Conservation (phyloP, 1,284 basidiomycete species). For the Coniferiporia sulphurascens region DNA sequence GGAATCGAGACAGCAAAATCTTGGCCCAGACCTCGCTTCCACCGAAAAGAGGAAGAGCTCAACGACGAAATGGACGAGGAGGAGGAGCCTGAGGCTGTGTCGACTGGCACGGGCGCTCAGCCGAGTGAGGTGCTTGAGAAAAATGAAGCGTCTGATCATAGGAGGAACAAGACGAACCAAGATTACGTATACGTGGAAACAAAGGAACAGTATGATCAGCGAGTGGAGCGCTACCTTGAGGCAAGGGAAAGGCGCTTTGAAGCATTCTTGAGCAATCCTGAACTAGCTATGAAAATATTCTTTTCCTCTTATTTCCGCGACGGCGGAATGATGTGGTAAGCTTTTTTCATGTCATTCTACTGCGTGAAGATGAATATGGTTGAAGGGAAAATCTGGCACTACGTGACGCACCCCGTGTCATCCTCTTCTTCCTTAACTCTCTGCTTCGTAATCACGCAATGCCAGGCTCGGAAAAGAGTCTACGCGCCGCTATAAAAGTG, state of each 20-base stretch:
- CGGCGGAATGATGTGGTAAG: conserved; percentile 59
- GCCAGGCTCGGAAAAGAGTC: conserved; percentile 39
- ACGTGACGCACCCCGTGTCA: conserved; percentile 45
- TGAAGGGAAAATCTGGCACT: conserved; percentile 25
- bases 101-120: conserved; percentile 14
- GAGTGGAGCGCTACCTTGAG: conserved; percentile 25
- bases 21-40: neutral
- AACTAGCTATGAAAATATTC: conserved; percentile 47
- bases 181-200: neutral
- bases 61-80: conserved; percentile 29
- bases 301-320: conserved; percentile 60
- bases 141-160: conserved; percentile 18
- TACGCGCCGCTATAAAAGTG: conserved; percentile 45
- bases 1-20: conserved; percentile 33
- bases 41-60: conserved; percentile 5
- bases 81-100: conserved; percentile 25
- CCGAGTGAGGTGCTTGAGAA: conserved; percentile 13
- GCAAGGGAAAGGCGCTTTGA: conserved; percentile 39
- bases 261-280: conserved; percentile 55
- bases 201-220: conserved; percentile 1
- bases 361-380: conserved; percentile 23
- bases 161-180: conserved; percentile 15
- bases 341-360: conserved; percentile 7
- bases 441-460: conserved; percentile 55
- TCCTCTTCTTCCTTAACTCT: conserved; percentile 59